A percentile compares a stretch with the other conserved stretches of the same genome.
phyloP scores from a whole-genome alignment of 148 eudicot species.

The Drosera capensis region DNA sequence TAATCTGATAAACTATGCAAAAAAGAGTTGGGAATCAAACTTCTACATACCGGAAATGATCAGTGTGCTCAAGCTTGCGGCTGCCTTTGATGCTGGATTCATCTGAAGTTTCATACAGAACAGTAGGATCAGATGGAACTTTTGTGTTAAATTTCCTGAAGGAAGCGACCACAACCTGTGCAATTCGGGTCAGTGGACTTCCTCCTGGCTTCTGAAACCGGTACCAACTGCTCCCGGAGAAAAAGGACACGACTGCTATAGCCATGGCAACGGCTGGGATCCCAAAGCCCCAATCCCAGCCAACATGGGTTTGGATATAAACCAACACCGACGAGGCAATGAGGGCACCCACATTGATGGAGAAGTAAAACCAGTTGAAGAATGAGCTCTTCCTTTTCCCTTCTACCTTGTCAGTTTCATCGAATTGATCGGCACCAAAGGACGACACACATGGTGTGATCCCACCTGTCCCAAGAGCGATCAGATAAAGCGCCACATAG shows the following conservation, averaged over 20 bases:
- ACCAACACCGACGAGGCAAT: conserved; percentile 9
- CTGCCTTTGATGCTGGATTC: conserved; percentile 8
- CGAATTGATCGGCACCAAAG: conserved; percentile 12
- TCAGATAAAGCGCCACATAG: conserved; percentile 8
- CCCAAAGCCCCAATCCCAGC: conserved; percentile 15
- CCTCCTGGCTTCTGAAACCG: conserved; percentile 11
- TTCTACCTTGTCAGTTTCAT: conserved; percentile 7
- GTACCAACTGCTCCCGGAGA: conserved; percentile 6
- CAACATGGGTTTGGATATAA: conserved; percentile 10
- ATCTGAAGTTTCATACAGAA: conserved; percentile 9
- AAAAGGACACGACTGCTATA: conserved; percentile 10
- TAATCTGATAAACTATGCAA: too few relatives aligned
- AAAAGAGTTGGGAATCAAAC: background rate
- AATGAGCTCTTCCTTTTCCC: conserved; percentile 11
- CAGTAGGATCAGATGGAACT: conserved; percentile 2
- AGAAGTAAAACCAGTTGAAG: conserved; percentile 9
- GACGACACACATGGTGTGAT: conserved; percentile 10
- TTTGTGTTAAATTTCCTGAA: conserved; percentile 5
- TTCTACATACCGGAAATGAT: conserved; percentile 4
- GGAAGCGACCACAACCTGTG: conserved; percentile 9
- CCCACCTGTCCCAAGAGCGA: conserved; percentile 8
- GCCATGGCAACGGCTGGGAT: conserved; percentile 14
- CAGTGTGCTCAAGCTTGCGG: conserved; percentile 11
- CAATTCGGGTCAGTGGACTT: conserved; percentile 8
- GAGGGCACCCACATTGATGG: conserved; percentile 14